Conservation (phyloP, 2,329 filamentous ascomycete species). For the Neonectria coccinea region DNA sequence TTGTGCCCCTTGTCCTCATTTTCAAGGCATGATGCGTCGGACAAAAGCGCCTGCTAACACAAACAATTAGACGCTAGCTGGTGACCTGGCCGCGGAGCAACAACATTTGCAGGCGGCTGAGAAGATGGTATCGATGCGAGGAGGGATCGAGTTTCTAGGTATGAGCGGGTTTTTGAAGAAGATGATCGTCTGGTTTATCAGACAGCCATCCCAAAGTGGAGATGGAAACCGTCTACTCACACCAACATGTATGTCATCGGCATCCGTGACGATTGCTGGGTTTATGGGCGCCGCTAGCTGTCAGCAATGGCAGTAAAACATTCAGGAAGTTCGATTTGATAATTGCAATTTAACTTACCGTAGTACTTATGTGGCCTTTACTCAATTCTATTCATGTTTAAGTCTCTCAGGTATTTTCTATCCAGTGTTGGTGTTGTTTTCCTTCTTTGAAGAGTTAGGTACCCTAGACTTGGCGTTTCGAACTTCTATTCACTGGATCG, state of each 20-base stretch:
- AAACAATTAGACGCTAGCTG: neutral
- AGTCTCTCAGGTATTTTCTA: too few relatives aligned
- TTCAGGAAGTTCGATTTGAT: too few relatives aligned
- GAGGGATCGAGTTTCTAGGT: constrained; percentile 4
- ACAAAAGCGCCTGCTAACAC: neutral
- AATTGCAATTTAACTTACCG: too few relatives aligned
- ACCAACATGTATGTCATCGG: neutral
- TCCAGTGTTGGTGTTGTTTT: too few relatives aligned
- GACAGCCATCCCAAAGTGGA: neutral
- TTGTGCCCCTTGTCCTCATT: neutral
- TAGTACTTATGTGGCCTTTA: too few relatives aligned
- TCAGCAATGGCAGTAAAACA: neutral
- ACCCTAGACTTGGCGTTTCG: too few relatives aligned
- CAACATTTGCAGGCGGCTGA: constrained; percentile 14
- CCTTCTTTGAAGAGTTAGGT: too few relatives aligned
- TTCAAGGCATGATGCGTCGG: too few relatives aligned
- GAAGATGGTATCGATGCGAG: constrained; percentile 16
- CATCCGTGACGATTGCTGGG: neutral
- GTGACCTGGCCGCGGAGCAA: neutral
- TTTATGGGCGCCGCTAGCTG: neutral
- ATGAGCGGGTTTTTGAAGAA: constrained; percentile 13
- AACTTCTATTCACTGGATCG: too few relatives aligned
- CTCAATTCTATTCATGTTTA: too few relatives aligned
- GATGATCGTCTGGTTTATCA: constrained; percentile 16
- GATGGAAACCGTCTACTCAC: neutral